phyloP scores from a whole-genome alignment of 345 rosid genomes.

The Aegle marmelos region DNA sequence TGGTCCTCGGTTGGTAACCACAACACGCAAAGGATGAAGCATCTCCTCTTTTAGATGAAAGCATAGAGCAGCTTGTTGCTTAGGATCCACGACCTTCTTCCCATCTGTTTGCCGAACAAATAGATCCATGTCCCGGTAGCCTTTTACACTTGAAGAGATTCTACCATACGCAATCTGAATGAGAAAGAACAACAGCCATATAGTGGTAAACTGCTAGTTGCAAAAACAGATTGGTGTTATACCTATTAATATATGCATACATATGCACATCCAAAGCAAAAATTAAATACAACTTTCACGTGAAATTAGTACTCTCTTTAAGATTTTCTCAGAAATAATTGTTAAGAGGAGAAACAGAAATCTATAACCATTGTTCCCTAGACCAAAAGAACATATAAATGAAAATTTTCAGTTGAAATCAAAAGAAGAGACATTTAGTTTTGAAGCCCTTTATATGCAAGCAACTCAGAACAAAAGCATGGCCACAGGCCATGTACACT shows the following conservation, averaged over 20 bases:
- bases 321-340: neutral
- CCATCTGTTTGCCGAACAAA: constrained; percentile 66
- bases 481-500: neutral
- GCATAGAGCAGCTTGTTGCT: constrained; percentile 42
- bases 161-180: constrained; percentile 65
- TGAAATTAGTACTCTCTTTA: neutral
- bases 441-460: neutral
- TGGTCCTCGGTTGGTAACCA: constrained; percentile 61
- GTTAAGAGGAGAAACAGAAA: neutral
- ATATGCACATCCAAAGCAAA: neutral
- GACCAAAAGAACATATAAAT: neutral
- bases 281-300: neutral
- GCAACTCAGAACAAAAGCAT: neutral
- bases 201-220: constrained; percentile 3
- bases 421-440: neutral
- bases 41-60: constrained; percentile 58
- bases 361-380: neutral
- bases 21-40: constrained; percentile 56
- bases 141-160: constrained; percentile 43
- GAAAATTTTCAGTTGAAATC: neutral
- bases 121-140: constrained; percentile 51
- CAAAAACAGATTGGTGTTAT: neutral
- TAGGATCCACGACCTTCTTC: constrained; percentile 56
- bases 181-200: constrained; percentile 15
- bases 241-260: neutral